Evolutionary conservation across 108 stramenopile species (phyloP), one percentile per base, ranked within the genome.

Genomic region (Parietichytrium sp.): DNA sequence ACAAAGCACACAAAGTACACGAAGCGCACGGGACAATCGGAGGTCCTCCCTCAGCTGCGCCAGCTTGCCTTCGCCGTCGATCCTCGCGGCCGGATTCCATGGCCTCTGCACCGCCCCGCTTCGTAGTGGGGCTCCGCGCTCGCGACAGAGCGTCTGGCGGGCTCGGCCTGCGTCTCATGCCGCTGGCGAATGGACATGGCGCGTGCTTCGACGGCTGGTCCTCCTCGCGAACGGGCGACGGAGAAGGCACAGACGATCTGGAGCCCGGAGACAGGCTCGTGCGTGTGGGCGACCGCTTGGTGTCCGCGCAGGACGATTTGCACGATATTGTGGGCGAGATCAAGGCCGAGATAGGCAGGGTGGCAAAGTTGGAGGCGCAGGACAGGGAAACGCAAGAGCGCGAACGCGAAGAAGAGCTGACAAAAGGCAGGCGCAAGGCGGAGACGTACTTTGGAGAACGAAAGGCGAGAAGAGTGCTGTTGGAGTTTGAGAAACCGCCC

Each of bases 181-280:
- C 36, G 61, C 61, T 72, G 8, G 16, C 61, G 12, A 42, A 42
- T 7, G 61, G 15, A 7, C 61, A 42, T 13, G 61, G 61, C 20
- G 61, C 61, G 0, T 33, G 20, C 38, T 72, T 72, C 20, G 61
- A 72, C 45, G 61, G 61, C 0, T 72, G 61, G 61, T 45, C 13
- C 13, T 33, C 36, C 1, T 33, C 36, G 23, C 36, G 45, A 42
- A 42, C 36, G n/a, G 45, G 61, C 61, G 20, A 33, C 6, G 61
- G 61, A 6, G 61, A 72, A 45, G 45, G 45, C 20, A 33, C 36
- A 10, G 61, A 72, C 2, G 6, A 45, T 6, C 61, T 72, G 1
- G 61, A 72, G 61, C 38, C 45, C 42, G 61, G 61, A 13, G 61
- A 72, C 61, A 10, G 61, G 23, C 61, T 72, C 15, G 16, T 72